These are phyloP conservation scores for Endoconidiophora polonica DNA, from an alignment of 2,329 filamentous ascomycete species.

Conservation along the genomic window DNA sequence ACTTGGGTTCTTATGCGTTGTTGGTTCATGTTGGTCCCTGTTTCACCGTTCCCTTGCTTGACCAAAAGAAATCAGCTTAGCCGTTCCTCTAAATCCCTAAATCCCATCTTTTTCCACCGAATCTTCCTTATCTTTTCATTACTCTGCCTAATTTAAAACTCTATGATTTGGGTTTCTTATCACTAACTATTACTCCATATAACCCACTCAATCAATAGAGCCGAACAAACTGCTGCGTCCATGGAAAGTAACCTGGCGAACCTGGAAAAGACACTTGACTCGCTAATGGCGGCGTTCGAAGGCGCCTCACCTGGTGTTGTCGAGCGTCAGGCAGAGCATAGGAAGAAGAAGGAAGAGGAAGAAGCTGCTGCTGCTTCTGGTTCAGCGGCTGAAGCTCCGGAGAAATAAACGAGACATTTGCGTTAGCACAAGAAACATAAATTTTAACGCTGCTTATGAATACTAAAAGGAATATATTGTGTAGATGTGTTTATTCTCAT, in stretches of 20 bases:
- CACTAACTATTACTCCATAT: too few species aligned
- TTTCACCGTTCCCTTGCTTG: too few species aligned
- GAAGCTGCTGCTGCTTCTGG: not conserved
- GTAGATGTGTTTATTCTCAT: too few species aligned
- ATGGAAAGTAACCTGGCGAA: conserved; percentile 35
- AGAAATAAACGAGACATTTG: not conserved
- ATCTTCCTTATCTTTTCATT: too few species aligned
- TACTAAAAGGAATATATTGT: too few species aligned
- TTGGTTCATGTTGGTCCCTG: not conserved
- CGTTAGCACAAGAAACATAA: too few species aligned
- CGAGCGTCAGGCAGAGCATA: conserved; percentile 1
- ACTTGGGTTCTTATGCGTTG: not conserved
- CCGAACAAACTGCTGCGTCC: conserved; percentile 35
- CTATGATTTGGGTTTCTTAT: too few species aligned
- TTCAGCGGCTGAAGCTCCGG: not conserved
- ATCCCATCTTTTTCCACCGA: too few species aligned
- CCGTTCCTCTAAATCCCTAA: too few species aligned
- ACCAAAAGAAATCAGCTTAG: too few species aligned
- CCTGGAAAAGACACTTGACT: conserved; percentile 39
- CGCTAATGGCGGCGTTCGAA: conserved; percentile 34
- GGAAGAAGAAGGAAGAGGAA: conserved; percentile 9
- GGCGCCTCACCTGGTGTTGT: conserved; percentile 11
- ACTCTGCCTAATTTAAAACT: too few species aligned
- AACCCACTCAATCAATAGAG: conserved; percentile 21
- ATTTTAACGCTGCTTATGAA: too few species aligned